phyloP scores from a whole-genome alignment of 805 yeast species.

The Millerozyma miso region DNA sequence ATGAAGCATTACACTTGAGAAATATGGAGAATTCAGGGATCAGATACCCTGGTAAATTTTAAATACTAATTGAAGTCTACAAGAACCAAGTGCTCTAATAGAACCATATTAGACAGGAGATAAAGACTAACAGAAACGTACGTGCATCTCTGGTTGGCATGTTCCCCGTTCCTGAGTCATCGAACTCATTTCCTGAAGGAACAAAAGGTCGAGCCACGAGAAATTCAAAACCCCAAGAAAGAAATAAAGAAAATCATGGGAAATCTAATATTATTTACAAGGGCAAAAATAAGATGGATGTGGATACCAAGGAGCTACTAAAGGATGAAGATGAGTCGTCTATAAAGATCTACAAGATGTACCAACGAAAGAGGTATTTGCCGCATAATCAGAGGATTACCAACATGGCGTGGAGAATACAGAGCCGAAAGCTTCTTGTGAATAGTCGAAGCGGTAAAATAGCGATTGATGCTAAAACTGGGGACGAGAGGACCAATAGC shows the following conservation, averaged over 20 bases:
- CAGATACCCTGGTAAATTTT: no score
- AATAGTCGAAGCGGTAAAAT: not conserved
- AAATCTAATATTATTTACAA: not conserved
- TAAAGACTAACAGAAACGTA: no score
- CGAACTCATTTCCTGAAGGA: not conserved
- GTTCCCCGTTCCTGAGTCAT: not conserved
- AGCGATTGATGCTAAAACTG: not conserved
- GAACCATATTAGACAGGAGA: no score
- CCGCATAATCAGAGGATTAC: slow-evolving; percentile 40
- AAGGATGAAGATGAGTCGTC: slow-evolving; percentile 34
- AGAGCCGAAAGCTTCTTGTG: slow-evolving; percentile 28
- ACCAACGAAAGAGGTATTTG: slow-evolving; percentile 35
- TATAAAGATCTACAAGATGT: slow-evolving; percentile 37
- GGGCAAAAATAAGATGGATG: not conserved
- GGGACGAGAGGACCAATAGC: not conserved
- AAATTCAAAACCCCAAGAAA: not conserved
- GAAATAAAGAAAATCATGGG: not conserved
- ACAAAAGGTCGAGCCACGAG: not conserved
- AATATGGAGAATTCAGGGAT: not conserved
- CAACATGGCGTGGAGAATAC: slow-evolving; percentile 44
- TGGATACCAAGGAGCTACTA: slow-evolving; percentile 8
- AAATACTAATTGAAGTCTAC: no score
- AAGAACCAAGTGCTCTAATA: no score
- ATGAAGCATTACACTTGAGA: not conserved
- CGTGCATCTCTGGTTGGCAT: not conserved